Percentiles rank a stretch among this genome's conserved stretches.
These are phyloP conservation scores for Trametes hirsuta DNA, from an alignment of 1,284 basidiomycete genomes.

Conservation along the genomic window DNA sequence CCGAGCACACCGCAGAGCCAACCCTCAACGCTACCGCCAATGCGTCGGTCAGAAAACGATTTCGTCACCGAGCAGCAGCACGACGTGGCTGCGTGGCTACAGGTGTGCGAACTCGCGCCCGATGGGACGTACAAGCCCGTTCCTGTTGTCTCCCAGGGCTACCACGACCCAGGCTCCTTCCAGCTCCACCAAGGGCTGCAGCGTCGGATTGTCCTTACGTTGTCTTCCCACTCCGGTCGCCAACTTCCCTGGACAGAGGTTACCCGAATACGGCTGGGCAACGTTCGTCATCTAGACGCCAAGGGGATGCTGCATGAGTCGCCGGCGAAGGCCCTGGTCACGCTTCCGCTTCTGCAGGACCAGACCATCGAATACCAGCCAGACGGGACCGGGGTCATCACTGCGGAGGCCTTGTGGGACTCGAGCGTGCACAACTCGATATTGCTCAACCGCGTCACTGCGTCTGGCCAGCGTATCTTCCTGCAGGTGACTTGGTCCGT, in stretches of 20 bases:
- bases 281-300: conserved; percentile 82
- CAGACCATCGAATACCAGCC: conserved; percentile 74
- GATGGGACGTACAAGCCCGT: conserved; percentile 87
- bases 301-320: conserved; percentile 84
- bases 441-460: conserved; percentile 86
- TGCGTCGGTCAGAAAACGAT: conserved; percentile 90
- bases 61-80: conserved; percentile 89
- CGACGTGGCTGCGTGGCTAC: conserved; percentile 86
- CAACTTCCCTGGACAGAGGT: conserved; percentile 88
- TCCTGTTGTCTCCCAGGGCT: conserved; percentile 78
- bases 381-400: conserved; percentile 79
- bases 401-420: conserved; percentile 87
- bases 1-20: conserved; percentile 29
- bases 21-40: conserved; percentile 57
- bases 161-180: conserved; percentile 85
- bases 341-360: conserved; percentile 74
- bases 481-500: conserved; percentile 80
- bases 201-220: conserved; percentile 74
- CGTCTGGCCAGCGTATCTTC: conserved; percentile 77
- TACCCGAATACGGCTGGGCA: conserved; percentile 78
- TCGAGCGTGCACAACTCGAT: conserved; percentile 89
- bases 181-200: conserved; percentile 93
- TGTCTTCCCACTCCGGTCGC: conserved; percentile 88
- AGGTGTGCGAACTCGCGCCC: conserved; percentile 86
- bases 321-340: conserved; percentile 66